These are phyloP conservation scores for Lactifluus volemus DNA, from an alignment of 768 basidiomycete species.

Conservation along the genomic window DNA sequence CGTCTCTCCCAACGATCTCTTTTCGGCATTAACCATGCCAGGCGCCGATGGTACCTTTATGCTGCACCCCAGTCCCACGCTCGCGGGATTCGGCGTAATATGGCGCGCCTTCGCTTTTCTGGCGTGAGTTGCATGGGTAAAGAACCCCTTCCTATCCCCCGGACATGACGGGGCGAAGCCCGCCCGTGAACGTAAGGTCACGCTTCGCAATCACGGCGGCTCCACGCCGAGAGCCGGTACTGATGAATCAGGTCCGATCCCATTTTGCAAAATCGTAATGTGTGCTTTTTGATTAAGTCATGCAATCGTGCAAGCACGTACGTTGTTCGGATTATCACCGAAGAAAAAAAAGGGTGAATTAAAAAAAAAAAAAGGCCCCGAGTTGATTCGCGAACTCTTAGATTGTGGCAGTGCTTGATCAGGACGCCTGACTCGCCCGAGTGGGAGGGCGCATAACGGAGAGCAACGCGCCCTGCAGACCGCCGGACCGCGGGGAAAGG, in stretches of 20 bases:
- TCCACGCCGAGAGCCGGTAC: background rate
- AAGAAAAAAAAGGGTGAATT: no score
- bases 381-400: background rate
- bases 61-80: background rate
- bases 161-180: slow-evolving; percentile 11
- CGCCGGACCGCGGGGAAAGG: background rate
- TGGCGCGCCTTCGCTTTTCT: background rate
- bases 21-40: background rate
- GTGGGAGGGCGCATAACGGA: background rate
- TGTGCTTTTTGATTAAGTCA: background rate
- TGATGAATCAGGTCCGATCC: background rate
- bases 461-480: background rate
- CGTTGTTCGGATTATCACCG: no score
- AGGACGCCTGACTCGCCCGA: background rate
- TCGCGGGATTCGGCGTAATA: slow-evolving; percentile 10
- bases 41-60: slow-evolving; percentile 7
- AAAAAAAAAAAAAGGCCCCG: background rate
- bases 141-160: background rate
- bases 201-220: slow-evolving; percentile 10
- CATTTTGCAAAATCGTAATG: no score
- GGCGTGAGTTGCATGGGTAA: background rate
- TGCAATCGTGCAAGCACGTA: background rate
- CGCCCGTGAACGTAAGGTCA: slow-evolving; percentile 8
- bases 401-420: background rate
- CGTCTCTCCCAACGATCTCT: background rate